Evolutionary conservation across 1,284 basidiomycete genomes (phyloP).

Genomic region (Singerocomus inundabilis): DNA sequence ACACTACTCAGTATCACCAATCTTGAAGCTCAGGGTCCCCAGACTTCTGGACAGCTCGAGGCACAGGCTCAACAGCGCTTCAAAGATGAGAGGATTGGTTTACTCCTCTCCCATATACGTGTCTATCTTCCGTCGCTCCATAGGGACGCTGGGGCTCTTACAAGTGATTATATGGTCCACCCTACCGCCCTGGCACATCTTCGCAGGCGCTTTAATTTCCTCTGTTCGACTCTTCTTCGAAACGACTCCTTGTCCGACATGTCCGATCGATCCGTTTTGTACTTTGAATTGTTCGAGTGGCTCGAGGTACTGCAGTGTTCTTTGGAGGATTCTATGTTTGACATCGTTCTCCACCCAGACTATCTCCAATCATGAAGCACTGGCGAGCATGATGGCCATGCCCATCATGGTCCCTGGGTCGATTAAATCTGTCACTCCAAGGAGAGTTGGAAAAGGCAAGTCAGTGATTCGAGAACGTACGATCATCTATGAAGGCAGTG

Average conservation of each 20-base stretch:
- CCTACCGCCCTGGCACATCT: conserved; percentile 88
- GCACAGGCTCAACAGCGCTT: conserved; percentile 67
- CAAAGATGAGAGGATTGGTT: conserved; percentile 71
- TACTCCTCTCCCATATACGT: conserved; percentile 66
- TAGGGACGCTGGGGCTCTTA: conserved; percentile 65
- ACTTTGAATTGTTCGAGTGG: conserved; percentile 88
- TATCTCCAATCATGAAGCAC: conserved; percentile 85
- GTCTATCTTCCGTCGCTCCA: conserved; percentile 78
- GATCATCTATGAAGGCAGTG: conserved; percentile 84
- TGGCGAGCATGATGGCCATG: conserved; percentile 95
- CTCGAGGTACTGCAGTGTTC: conserved; percentile 62
- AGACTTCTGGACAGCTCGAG: conserved; percentile 78
- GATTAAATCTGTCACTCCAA: conserved; percentile 58
- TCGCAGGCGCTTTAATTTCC: conserved; percentile 81
- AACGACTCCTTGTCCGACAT: conserved; percentile 92
- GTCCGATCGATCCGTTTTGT: conserved; percentile 83
- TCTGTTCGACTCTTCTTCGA: conserved; percentile 78
- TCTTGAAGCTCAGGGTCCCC: conserved; percentile 4
- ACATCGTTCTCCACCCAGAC: conserved; percentile 46
- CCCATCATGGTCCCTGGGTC: conserved; percentile 83
- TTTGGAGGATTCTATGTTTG: conserved; percentile 2
- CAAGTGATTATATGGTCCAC: conserved; percentile 86
- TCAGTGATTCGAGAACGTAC: conserved; percentile 67
- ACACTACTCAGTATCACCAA: not conserved
- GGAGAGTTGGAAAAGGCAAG: conserved; percentile 45